Base-by-base conservation (phyloP, 1,139 yeast genomes). In the Yamadazyma sp. region DNA sequence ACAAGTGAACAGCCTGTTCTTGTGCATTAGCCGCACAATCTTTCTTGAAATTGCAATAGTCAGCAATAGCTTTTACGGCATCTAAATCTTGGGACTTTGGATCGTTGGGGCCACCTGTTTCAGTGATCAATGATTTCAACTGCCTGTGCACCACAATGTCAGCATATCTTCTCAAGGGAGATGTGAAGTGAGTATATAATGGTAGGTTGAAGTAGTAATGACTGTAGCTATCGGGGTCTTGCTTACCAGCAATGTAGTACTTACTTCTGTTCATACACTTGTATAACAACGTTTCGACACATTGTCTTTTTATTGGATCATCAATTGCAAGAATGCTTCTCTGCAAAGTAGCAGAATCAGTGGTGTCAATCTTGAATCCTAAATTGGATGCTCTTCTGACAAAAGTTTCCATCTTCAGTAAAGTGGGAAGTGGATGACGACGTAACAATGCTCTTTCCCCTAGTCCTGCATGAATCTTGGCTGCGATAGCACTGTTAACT, bases 11-110 rank as follows among this genome's bases (percentile, higher is more conserved):
- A 6, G 96, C 92, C 63, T 92, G 98, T 51, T 88, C 96, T 64
- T 92, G 98, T 1, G 97, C 97, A 51, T 79, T 81, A 46, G 81
- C 82, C 1, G 98, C 95, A 61, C 96, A 91, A 56, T 92, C 98
- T 61, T 89, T 88, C 63, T 91, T 89, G 73, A 92, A 91, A 54
- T 89, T 89, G 65, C 97, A 91, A 60, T 88, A 89, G 54, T 92
- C 97, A 11, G 95, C 86, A 28, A 86, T 76, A 47, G 88, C 84
- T 55, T 86, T 84, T 52, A 91, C 69, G 0, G 89, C 69, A 34
- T 87, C 95, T 41, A 82, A 56, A 47, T 87, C 95, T 25, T 42
- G 48, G 12, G 41, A 26, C 39, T 45, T 53, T 10, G 51, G 50
- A 17, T 53, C 22, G 22, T 20, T 20, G 8, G 8, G 8, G 8